A percentile compares a stretch with the other conserved stretches of the same genome.
These are phyloP conservation scores for Trametes punicea DNA, from an alignment of 768 basidiomycete genomes.

Conservation along the genomic window DNA sequence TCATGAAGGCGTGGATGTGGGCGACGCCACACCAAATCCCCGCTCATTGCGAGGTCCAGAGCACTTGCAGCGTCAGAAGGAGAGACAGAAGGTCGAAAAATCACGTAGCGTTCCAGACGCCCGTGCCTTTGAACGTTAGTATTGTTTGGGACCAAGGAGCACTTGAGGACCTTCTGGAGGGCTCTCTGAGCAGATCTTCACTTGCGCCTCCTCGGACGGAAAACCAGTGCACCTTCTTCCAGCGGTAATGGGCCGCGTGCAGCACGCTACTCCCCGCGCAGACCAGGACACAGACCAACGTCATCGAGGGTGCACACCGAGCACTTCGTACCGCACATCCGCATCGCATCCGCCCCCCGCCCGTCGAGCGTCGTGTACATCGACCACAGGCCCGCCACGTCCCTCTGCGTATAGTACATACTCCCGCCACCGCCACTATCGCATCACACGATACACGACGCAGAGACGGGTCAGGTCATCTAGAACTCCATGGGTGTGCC, in stretches of 20 bases:
- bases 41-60: no score
- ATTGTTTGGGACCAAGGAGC: no score
- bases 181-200: no score
- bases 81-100: no score
- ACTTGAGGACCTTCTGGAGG: no score
- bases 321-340: not conserved
- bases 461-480: not conserved
- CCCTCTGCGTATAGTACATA: not conserved
- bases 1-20: no score
- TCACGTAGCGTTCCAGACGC: no score
- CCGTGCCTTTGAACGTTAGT: no score
- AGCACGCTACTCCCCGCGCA: constrained; percentile 8
- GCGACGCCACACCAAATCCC: no score
- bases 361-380: not conserved
- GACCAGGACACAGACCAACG: constrained; percentile 10
- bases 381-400: not conserved
- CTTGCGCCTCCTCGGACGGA: not conserved
- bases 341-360: not conserved
- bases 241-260: constrained; percentile 4
- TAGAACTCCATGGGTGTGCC: not conserved
- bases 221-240: constrained; percentile 12
- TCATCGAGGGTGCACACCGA: not conserved
- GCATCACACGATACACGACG: not conserved
- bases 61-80: no score
- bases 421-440: not conserved